phyloP scores from a whole-genome alignment of 345 rosid species.

The Lumnitzera littorea region DNA sequence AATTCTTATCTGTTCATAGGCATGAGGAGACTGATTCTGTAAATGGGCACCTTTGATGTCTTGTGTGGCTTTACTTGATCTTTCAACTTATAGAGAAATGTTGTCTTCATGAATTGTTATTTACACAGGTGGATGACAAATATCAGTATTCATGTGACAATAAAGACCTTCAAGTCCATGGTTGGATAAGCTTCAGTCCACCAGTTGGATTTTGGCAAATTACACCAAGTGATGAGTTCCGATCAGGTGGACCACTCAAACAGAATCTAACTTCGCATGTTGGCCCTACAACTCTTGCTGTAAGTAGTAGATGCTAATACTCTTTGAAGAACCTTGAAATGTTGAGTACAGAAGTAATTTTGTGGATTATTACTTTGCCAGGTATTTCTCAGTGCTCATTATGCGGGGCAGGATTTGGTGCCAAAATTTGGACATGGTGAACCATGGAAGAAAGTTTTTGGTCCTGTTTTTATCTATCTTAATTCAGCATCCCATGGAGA shows the following conservation, averaged over 20 bases:
- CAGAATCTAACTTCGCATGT: constrained; percentile 95
- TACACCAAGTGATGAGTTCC: constrained; percentile 86
- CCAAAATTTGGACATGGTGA: constrained; percentile 50
- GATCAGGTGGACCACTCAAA: constrained; percentile 90
- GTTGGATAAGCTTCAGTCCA: constrained; percentile 80
- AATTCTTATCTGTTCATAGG: too few relatives aligned
- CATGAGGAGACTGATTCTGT: too few relatives aligned
- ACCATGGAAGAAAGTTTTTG: constrained; percentile 93
- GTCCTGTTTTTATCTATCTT: constrained; percentile 81
- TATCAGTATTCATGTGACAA: constrained; percentile 90
- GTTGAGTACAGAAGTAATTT: not conserved
- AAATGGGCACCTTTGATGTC: too few relatives aligned
- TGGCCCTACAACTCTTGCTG: constrained; percentile 86
- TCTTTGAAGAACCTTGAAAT: not conserved
- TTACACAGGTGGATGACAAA: constrained; percentile 85
- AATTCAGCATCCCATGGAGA: constrained; percentile 50
- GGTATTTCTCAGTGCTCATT: constrained; percentile 87
- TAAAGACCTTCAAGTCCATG: constrained; percentile 75
- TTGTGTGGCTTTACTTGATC: not conserved
- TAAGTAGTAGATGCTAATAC: constrained; percentile 24
- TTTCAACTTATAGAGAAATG: too few relatives aligned
- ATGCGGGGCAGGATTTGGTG: constrained; percentile 64
- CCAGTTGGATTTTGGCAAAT: constrained; percentile 97
- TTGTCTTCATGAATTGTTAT: not conserved
- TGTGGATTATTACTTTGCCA: constrained; percentile 22